Conservation (phyloP, 345 rosid genomes). For the Reutealis trisperma region DNA sequence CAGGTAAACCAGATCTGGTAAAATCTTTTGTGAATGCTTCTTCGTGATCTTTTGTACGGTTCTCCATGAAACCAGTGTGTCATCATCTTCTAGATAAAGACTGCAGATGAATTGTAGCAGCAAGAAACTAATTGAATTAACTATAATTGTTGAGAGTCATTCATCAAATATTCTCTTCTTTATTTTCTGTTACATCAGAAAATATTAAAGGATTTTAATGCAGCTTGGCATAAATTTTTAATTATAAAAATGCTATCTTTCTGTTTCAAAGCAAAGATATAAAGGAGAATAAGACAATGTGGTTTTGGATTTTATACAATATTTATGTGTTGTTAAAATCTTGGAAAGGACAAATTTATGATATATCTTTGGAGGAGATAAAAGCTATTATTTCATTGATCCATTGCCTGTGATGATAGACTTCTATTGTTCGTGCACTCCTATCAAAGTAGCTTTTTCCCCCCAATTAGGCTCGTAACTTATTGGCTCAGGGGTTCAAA, state of each 20-base stretch:
- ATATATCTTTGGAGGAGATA: neutral
- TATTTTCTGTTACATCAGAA: neutral
- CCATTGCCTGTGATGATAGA: neutral
- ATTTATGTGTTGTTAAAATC: neutral
- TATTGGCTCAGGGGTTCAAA: too few relatives aligned
- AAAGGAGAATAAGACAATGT: neutral
- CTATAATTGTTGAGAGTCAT: neutral
- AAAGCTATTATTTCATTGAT: neutral
- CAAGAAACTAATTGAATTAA: neutral
- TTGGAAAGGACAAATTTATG: neutral
- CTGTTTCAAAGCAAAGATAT: neutral
- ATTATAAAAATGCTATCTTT: neutral
- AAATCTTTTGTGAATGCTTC: neutral
- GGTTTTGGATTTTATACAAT: neutral
- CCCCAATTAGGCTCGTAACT: too few relatives aligned
- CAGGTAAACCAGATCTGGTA: neutral
- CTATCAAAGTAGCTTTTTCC: neutral
- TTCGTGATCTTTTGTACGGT: neutral
- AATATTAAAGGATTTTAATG: neutral
- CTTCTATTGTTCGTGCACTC: neutral
- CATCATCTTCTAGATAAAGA: neutral
- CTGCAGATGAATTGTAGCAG: neutral
- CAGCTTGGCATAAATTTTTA: neutral
- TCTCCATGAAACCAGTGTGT: neutral
- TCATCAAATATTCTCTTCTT: neutral